Evolutionary conservation across 495 filamentous ascomycete species (phyloP).

Genomic region (Umbilicaria muhlenbergii): DNA sequence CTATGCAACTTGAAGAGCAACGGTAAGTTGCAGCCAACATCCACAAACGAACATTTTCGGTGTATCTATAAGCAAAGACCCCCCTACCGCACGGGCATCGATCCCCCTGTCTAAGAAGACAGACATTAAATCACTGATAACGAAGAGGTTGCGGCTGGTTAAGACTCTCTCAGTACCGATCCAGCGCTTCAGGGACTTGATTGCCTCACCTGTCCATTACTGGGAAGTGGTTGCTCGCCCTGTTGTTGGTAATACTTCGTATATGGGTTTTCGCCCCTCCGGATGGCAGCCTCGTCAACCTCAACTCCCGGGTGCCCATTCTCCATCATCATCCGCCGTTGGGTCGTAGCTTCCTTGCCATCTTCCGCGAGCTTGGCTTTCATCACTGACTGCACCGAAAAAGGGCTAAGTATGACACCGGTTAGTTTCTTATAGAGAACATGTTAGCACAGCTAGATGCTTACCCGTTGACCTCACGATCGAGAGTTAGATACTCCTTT

Average conservation of each 20-base stretch:
- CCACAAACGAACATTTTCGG: no score
- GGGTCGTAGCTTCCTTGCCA: conserved; percentile 29
- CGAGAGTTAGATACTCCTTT: conserved; percentile 72
- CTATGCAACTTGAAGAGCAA: no score
- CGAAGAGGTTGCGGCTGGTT: conserved; percentile 4
- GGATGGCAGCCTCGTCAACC: conserved; percentile 45
- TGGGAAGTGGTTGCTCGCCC: conserved; percentile 23
- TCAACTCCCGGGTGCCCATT: conserved; percentile 42
- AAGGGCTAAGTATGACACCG: conserved; percentile 19
- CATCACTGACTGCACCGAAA: conserved; percentile 29
- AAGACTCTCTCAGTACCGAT: neutral
- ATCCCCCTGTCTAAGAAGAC: neutral
- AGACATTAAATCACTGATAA: neutral
- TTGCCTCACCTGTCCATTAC: conserved; percentile 12
- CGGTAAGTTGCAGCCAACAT: no score
- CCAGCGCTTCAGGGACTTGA: neutral
- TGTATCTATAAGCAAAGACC: neutral
- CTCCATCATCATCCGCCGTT: conserved; percentile 33
- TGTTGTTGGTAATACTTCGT: conserved; percentile 51
- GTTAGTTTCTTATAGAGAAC: neutral
- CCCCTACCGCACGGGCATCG: neutral
- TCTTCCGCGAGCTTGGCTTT: conserved; percentile 35
- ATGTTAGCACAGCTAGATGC: neutral
- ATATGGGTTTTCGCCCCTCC: conserved; percentile 47
- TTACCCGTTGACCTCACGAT: conserved; percentile 69